A percentile compares a stretch with the other conserved stretches of the same genome.
phyloP scores from a whole-genome alignment of 805 yeast genomes.

The Suhomyces sp. region DNA sequence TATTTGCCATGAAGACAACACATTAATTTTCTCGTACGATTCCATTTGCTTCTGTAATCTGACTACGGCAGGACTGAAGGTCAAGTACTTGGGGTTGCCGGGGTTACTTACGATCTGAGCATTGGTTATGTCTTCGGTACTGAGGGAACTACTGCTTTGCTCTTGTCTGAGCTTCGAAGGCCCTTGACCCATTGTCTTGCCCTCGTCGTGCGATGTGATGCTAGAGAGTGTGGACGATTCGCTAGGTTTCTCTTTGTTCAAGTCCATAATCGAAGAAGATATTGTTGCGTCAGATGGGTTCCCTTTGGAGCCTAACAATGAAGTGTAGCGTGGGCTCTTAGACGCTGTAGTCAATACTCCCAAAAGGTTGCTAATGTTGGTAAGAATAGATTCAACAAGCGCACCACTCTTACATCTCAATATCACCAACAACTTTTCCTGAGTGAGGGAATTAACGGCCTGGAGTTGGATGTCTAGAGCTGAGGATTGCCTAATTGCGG shows the following conservation, averaged over 20 bases:
- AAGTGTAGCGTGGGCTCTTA: slow-evolving; percentile 4
- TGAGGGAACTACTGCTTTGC: slow-evolving; percentile 18
- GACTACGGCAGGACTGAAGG: slow-evolving; percentile 32
- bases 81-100: slow-evolving; percentile 18
- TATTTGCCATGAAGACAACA: slow-evolving; percentile 43
- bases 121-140: slow-evolving; percentile 18
- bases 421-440: slow-evolving; percentile 27
- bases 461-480: slow-evolving; percentile 40
- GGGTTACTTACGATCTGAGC: slow-evolving; percentile 23
- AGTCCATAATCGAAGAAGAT: slow-evolving; percentile 39
- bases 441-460: slow-evolving; percentile 30
- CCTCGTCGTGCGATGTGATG: slow-evolving; percentile 1
- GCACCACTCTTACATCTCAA: slow-evolving; percentile 31
- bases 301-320: slow-evolving; percentile 1
- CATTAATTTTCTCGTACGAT: slow-evolving; percentile 23
- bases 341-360: slow-evolving; percentile 18
- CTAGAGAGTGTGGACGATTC: slow-evolving; percentile 4
- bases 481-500: slow-evolving; percentile 31
- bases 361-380: slow-evolving; percentile 26
- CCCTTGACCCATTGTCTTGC: not conserved
- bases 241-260: slow-evolving; percentile 8
- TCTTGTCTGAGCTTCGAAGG: slow-evolving; percentile 10
- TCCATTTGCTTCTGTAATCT: slow-evolving; percentile 38
- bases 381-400: slow-evolving; percentile 22
- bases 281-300: slow-evolving; percentile 18